Evolutionary conservation across 768 basidiomycete genomes (phyloP).

Genomic region (Cyathus striatus): DNA sequence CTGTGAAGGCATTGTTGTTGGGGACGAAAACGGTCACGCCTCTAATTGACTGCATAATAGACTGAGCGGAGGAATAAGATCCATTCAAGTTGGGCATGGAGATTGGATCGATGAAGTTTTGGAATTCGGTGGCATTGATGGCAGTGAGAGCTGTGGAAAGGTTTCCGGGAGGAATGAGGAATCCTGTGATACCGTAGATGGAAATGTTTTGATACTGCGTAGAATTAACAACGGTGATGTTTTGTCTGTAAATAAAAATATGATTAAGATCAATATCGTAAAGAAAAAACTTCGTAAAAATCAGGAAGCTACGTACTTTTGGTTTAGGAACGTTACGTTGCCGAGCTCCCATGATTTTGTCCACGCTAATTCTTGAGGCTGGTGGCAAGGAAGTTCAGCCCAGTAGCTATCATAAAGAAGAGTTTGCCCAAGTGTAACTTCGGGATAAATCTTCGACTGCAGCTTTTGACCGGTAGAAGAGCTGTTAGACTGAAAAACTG

Average conservation of each 20-base stretch:
- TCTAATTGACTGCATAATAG: constrained; percentile 27
- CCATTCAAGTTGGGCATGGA: constrained; percentile 20
- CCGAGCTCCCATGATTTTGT: constrained; percentile 11
- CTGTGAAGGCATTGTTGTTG: constrained; percentile 40
- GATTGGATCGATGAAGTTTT: constrained; percentile 19
- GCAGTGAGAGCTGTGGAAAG: constrained; percentile 35
- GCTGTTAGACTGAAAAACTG: background rate
- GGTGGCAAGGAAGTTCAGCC: constrained; percentile 52
- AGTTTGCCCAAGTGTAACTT: constrained; percentile 60
- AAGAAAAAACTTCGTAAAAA: too few species aligned
- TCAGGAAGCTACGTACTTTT: constrained; percentile 29
- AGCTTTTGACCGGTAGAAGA: background rate
- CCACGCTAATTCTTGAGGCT: constrained; percentile 48
- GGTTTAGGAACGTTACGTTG: constrained; percentile 41
- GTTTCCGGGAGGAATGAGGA: constrained; percentile 49
- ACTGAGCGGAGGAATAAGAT: constrained; percentile 25
- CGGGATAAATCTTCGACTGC: constrained; percentile 35
- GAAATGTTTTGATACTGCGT: constrained; percentile 32
- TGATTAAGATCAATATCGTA: too few species aligned
- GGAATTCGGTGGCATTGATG: constrained; percentile 37
- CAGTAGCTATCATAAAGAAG: constrained; percentile 42
- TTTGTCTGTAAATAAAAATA: too few species aligned
- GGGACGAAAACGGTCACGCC: constrained; percentile 73
- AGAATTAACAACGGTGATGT: constrained; percentile 28
- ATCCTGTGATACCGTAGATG: constrained; percentile 43